Evolutionary conservation across 2,329 filamentous ascomycete genomes (phyloP), one percentile per base, ranked within the genome.

Genomic region (Claviceps fusiformis): DNA sequence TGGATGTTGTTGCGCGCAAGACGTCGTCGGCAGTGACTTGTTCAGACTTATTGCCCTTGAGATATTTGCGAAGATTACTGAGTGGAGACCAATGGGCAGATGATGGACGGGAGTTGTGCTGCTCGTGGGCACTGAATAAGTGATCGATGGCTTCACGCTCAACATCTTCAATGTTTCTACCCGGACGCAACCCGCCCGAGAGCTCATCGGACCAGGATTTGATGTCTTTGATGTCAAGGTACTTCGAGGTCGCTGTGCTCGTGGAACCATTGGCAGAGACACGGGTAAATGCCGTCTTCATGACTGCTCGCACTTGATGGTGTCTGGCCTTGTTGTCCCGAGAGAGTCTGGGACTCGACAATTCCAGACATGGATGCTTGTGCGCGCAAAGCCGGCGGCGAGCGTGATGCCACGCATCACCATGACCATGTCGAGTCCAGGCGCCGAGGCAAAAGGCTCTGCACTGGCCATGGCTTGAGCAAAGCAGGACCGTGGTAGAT

Each of bases 391-490:
- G 68, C 13, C 73, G 76, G 47, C 71, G 74, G 52, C 72, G 72
- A 35, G 72, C 58, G 53, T 78, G 73, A 47, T 67, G 70, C 44
- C 71, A 68, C 24, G 68, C 65, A 19, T 73, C 68, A 27, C 19
- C 65, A 19, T 74, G 68, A 17, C 71, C 59, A 48, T 70, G 70
- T 35, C 68, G 70, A 8, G 72, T 69, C 73, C 76, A 79, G 19
- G 71, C 60, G 53, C 70, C 73, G 56, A 80, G 73, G 57, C 76
- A 74, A 57, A 80, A 78, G 41, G 62, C 63, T 41, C 80, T 74
- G 60, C 47, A 57, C 54, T 66, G 65, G 17, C 58, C 54, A 10
- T 59, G 44, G 48, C 50, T 50, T 13, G 56, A 51, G 54, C 53
- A 39, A 48, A 54, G 31, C 6, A 54, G 47, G 17, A 48, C 56